These are phyloP conservation scores for Xeromyces bisporus DNA, from an alignment of 495 filamentous ascomycete genomes.

Conservation along the genomic window DNA sequence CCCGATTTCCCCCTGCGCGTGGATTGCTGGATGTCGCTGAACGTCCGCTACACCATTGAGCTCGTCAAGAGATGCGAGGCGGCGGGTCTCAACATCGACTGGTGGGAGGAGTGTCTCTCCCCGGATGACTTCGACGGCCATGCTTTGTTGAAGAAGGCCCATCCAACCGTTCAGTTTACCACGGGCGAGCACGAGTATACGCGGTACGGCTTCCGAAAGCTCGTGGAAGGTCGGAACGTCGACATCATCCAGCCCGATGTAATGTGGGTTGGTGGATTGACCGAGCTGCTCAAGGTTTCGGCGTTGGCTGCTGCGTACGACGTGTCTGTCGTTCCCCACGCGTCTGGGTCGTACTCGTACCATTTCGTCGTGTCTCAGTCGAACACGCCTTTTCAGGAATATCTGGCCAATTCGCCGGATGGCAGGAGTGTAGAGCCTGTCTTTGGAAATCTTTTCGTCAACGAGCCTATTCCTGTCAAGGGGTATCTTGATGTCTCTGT, in stretches of 20 bases:
- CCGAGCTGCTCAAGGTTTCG: constrained; percentile 75
- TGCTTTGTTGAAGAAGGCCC: constrained; percentile 69
- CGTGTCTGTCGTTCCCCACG: constrained; percentile 85
- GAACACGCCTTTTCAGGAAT: constrained; percentile 88
- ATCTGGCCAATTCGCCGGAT: constrained; percentile 79
- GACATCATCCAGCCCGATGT: constrained; percentile 92
- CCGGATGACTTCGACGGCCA: constrained; percentile 87
- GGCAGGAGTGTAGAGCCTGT: constrained; percentile 77
- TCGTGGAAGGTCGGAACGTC: constrained; percentile 78
- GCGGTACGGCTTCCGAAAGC: constrained; percentile 80
- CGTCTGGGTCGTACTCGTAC: constrained; percentile 83
- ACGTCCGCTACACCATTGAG: constrained; percentile 81
- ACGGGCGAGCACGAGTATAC: constrained; percentile 93
- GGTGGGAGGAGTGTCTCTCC: constrained; percentile 88
- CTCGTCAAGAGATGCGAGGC: constrained; percentile 66
- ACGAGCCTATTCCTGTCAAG: constrained; percentile 74
- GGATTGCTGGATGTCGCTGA: constrained; percentile 92
- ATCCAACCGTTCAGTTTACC: constrained; percentile 83
- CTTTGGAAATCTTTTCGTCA: constrained; percentile 77
- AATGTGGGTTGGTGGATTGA: constrained; percentile 91
- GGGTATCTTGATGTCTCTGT: constrained; percentile 63
- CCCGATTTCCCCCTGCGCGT: constrained; percentile 86
- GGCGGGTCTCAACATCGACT: constrained; percentile 71
- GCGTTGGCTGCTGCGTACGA: constrained; percentile 84
- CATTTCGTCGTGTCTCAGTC: constrained; percentile 84